Percentiles rank a stretch among this genome's conserved stretches.
Conservation (phyloP, 1,284 basidiomycete species). For the Trichosporon faecale region DNA sequence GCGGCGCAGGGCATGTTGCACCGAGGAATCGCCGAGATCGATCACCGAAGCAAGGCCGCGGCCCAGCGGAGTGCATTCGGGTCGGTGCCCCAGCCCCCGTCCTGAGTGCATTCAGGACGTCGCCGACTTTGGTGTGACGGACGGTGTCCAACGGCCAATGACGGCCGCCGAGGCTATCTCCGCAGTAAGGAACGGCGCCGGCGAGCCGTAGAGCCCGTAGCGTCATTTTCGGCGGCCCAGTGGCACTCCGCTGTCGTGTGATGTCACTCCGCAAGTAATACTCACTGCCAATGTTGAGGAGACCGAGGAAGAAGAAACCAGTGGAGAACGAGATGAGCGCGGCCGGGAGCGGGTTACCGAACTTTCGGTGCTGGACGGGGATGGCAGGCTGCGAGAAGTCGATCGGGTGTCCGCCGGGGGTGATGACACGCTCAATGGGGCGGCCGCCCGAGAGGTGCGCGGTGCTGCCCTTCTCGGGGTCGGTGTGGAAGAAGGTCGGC, state of each 20-base stretch:
- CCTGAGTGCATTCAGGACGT: conserved; percentile 2
- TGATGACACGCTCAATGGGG: conserved; percentile 23
- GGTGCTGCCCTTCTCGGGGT: conserved; percentile 24
- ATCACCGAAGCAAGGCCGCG: background rate
- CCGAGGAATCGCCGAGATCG: background rate
- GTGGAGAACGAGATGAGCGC: conserved; percentile 21
- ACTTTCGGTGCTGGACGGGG: conserved; percentile 29
- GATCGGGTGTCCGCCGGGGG: conserved; percentile 30
- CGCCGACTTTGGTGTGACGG: background rate
- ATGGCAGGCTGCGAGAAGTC: conserved; percentile 29
- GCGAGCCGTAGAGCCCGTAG: background rate
- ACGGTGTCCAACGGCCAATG: conserved; percentile 1
- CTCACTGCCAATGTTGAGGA: conserved; percentile 13
- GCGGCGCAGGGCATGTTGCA: background rate
- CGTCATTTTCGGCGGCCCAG: background rate
- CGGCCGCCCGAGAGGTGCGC: background rate
- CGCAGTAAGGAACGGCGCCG: conserved; percentile 5
- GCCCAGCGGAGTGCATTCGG: background rate
- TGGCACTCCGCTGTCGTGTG: background rate
- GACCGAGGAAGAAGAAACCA: conserved; percentile 22
- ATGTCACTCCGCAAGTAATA: background rate
- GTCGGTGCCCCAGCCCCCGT: background rate
- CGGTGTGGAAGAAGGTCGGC: conserved; percentile 16
- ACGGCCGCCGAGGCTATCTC: background rate
- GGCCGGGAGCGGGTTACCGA: conserved; percentile 27